Evolutionary conservation across 257 asterid genomes (phyloP), one percentile per base, ranked within the genome.

Genomic region (Sherardia arvensis): DNA sequence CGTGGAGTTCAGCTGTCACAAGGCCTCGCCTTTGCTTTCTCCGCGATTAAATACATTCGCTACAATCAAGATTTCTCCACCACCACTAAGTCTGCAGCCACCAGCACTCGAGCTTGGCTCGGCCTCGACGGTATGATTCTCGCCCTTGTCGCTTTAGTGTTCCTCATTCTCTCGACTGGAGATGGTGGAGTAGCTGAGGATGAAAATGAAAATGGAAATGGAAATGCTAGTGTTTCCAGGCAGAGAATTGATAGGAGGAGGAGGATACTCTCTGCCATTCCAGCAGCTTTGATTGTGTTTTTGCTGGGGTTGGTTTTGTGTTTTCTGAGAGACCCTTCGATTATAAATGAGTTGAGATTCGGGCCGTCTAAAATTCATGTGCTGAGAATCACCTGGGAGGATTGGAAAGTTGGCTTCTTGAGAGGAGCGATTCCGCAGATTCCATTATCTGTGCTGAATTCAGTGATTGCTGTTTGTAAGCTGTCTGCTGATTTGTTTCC

Each of bases 391-490:
- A 80, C 95, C 0, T 87, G 95, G 95, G 87, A 92, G 4, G 97
- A 89, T 51, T 92, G 91, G 84, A 92, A 85, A 67, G 66, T 73
- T 14, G 98, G 98, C 0, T 91, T 88, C 53, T 1, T 85, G 54
- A 79, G 95, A 15, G 98, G 93, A 0, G 93, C 98, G 30, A 84
- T 91, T 66, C 97, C 10, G 0, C 99, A 92, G 62, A 89, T 92
- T 56, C 99, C 99, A 1, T 72, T 92, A 4, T 92, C 61, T 88
- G 54, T 92, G 54, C 8, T 17, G 67, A 91, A 91, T 36, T 91
- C 98, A 0, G 98, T 91, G 21, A 85, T 91, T 4, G 98, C 97
- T 2, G 98, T 91, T 33, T 88, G 98, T 73, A 91, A 88, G 76
- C 74, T 91, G 51, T 91, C 98, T 0, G 84, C 79, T 2, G 97